phyloP scores from a whole-genome alignment of 176 grass and related monocot genomes.

The Aegilops umbellulata region DNA sequence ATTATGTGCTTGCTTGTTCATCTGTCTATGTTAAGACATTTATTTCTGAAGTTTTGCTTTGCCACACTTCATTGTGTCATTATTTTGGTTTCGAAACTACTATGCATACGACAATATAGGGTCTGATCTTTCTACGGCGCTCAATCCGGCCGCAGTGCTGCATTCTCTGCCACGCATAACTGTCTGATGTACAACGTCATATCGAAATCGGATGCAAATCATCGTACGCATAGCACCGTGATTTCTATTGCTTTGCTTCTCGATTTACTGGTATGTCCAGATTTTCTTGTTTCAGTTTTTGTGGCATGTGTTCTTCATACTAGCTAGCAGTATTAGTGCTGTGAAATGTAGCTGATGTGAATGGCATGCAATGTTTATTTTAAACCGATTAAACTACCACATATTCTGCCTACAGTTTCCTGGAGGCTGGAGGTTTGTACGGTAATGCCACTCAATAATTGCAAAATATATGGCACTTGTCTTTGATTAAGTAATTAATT shows the following conservation, averaged over 20 bases:
- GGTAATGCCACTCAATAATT: too few species aligned
- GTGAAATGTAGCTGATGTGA: not conserved
- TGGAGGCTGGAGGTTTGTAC: not conserved
- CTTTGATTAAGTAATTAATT: too few species aligned
- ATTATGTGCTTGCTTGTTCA: not conserved
- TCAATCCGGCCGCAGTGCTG: too few species aligned
- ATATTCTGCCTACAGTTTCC: not conserved
- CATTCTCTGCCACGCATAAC: too few species aligned
- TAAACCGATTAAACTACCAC: not conserved
- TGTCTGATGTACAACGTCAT: too few species aligned
- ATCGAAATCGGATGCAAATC: too few species aligned
- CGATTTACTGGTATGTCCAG: not conserved
- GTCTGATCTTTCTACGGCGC: too few species aligned
- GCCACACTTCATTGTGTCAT: not conserved
- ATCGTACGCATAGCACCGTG: not conserved
- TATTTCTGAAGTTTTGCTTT: not conserved
- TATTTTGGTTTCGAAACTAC: not conserved
- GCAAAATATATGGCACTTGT: not conserved
- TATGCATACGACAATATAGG: too few species aligned
- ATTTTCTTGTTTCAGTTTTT: not conserved
- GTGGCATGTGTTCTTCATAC: not conserved
- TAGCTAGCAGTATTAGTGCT: not conserved
- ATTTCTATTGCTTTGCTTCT: not conserved
- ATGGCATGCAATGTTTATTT: not conserved
- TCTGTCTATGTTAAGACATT: not conserved